phyloP scores from a whole-genome alignment of 148 eudicot genomes.

The Polygonum aviculare region DNA sequence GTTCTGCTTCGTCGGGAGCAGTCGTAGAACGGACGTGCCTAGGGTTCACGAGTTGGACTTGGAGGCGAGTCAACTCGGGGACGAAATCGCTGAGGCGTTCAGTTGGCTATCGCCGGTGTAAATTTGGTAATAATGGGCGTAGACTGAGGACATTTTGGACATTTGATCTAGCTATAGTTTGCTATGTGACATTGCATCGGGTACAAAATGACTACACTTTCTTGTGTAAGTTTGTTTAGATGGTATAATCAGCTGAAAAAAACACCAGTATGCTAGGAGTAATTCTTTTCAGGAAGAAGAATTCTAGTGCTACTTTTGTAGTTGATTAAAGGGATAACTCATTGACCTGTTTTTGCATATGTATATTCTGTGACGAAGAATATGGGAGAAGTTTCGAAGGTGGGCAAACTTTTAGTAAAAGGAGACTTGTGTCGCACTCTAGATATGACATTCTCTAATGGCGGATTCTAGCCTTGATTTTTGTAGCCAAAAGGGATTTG shows the following conservation, averaged over 20 bases:
- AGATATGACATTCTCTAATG: background rate
- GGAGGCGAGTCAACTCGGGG: slow-evolving; percentile 53
- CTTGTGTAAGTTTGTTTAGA: no score
- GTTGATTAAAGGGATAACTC: background rate
- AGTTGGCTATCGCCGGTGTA: slow-evolving; percentile 4
- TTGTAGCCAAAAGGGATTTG: background rate
- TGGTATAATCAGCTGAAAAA: no score
- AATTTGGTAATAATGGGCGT: slow-evolving; percentile 22
- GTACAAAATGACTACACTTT: no score
- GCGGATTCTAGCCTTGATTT: background rate
- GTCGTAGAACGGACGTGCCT: slow-evolving; percentile 37
- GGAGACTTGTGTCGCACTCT: background rate
- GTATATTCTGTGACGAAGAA: background rate
- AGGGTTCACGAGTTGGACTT: slow-evolving; percentile 30
- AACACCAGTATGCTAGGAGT: background rate
- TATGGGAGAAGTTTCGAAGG: background rate
- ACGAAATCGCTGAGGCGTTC: slow-evolving; percentile 41
- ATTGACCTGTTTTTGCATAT: background rate
- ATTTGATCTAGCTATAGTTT: background rate
- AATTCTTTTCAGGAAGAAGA: background rate
- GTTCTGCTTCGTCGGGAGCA: slow-evolving; percentile 50
- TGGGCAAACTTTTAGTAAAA: background rate
- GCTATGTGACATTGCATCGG: no score
- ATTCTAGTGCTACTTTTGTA: background rate
- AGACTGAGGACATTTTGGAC: background rate